phyloP scores from a whole-genome alignment of 331 rosid genomes.

The Prunus yedoensis region DNA sequence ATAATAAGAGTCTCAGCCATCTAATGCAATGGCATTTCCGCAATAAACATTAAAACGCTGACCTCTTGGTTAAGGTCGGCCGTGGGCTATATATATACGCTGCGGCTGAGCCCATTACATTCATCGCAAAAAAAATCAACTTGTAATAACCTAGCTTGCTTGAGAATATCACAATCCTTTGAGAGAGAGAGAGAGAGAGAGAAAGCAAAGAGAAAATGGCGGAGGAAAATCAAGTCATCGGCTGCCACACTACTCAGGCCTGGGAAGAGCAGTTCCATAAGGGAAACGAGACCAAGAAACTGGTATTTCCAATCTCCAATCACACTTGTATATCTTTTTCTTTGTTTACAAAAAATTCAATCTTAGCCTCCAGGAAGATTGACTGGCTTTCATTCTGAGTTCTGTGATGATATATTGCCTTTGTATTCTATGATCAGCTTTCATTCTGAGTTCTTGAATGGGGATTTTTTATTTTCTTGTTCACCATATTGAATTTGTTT shows the following conservation, averaged over 20 bases:
- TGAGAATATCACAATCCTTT: background rate
- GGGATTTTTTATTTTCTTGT: background rate
- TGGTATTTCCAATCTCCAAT: constrained; percentile 37
- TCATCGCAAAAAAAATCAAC: background rate
- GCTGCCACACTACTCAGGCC: constrained; percentile 32
- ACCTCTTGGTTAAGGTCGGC: background rate
- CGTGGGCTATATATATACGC: constrained; percentile 5
- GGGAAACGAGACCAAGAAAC: constrained; percentile 48
- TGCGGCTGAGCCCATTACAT: background rate
- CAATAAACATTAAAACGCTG: background rate
- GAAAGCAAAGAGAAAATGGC: constrained; percentile 22
- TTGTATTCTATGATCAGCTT: background rate
- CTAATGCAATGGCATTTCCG: constrained; percentile 5
- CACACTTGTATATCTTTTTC: no score
- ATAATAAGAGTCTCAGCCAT: background rate
- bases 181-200: background rate
- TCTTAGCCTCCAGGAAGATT: no score
- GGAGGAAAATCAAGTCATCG: constrained; percentile 53
- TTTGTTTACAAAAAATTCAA: background rate
- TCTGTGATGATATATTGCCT: background rate
- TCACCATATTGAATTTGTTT: background rate
- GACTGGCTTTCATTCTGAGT: background rate
- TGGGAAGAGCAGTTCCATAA: constrained; percentile 53
- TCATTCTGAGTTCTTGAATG: background rate
- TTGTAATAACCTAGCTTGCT: background rate